Evolutionary conservation across 2,329 filamentous ascomycete genomes (phyloP), one percentile per base, ranked within the genome.

Genomic region (Xylariaceae sp.): DNA sequence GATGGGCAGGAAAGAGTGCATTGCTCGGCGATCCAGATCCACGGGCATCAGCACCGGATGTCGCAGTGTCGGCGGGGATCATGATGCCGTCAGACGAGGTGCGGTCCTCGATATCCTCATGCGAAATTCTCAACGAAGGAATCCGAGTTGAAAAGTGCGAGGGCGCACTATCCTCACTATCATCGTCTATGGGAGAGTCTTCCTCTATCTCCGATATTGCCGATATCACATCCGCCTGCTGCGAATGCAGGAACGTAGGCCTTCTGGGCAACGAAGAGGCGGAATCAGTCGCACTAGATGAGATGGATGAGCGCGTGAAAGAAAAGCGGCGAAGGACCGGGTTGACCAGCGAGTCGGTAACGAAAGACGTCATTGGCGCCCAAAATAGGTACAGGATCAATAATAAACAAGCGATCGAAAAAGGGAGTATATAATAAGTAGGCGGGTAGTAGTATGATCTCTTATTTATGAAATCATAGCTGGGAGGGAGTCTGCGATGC

Each of bases 271-370:
- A 64, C 72, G 74, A 64, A 69, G 68, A 66, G 62, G 66, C 77
- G 66, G 64, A 72, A 17, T 72, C 70, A 64, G 64, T 64, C 65
- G 63, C 73, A 66, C 72, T 60, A 60, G 70, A 66, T 62, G 74
- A 71, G 55, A 70, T 67, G 44, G 64, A 68, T 37, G 68, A 69
- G 52, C 66, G 68, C 50, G 85, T 87, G 54, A 68, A 62, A 50
- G 85, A 88, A 69, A 88, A 82, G 64, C 83, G 82, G 63, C 84
- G 82, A 66, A 87, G 74, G 68, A 87, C 83, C 59, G 85, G 84
- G 63, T 86, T 86, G 73, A 87, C 84, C 67, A 87, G 75, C 71
- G 86, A 86, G 62, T 86, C 82, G 69, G 83, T 81, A 56, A 88
- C 84, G 68, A 87, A 76, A 66, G 80, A 85, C 72, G 82, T 80